Base-by-base conservation (phyloP, 2,329 filamentous ascomycete genomes). In the Aspergillus ochraceus region DNA sequence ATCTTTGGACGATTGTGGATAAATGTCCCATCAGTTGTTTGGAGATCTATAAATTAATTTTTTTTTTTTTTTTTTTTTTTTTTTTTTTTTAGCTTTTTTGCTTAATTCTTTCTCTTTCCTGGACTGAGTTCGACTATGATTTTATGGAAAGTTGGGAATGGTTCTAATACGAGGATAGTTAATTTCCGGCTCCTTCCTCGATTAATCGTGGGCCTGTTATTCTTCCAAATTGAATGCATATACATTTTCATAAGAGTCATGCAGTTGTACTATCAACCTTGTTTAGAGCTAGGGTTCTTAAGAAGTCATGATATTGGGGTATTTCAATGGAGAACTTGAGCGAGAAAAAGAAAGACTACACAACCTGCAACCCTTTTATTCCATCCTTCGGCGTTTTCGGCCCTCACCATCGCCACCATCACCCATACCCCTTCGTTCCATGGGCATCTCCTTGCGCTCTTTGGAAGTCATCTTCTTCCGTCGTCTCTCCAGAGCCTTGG, bases 401-500 rank as follows among this genome's bases (percentile, higher is more conserved):
- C 62, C 66, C 54, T 60, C 64, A 56, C 62, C 66, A 42, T n/a
- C 6, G 49, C 58, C 55, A 45, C 64, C 55, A 20, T 57, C 62
- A 42, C 74, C 76, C 26, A 42, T n/a, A n/a, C 53, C 75, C 62
- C 85, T 79, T 63, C 85, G 78, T 53, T 77, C 79, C 71, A 79
- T 77, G 0, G 87, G 87, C 83, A 93, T 80, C 63, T 87, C 84
- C 79, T 87, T 96, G 80, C 90, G 90, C 83, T 98, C 95, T 81
- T 90, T 94, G 10, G 86, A 82, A 0, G 90, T 87, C 55, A 91
- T 81, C 88, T 97, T 97, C 88, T 97, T 97, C 76, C 92, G 82
- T 79, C 90, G 88, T 73, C 91, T 84, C 82, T 96, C 92, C 70
- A 98, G 91, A 14, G 89, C 87, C 79, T 88, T 90, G 63, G 96